Base-by-base conservation (phyloP, 345 rosid species). In the Eucalyptus melliodora region DNA sequence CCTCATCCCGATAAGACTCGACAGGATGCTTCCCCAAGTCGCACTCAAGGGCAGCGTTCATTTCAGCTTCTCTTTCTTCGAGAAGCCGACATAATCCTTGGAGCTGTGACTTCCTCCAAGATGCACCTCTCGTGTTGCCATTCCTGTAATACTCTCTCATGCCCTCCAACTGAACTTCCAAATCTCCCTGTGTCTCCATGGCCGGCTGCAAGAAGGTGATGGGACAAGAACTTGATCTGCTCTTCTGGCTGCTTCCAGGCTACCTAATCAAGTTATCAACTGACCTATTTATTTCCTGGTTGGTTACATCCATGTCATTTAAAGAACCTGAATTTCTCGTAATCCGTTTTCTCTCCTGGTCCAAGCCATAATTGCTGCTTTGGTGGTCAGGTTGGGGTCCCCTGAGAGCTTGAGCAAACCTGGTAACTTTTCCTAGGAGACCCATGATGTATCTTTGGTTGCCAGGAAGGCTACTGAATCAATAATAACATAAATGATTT, bases 1-100 rank as follows among this genome's bases (percentile, higher is more conserved):
- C 97, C 95, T 95, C 97, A 87, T 95, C 97, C 91, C 95, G 91
- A 34, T 91, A 94, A 15, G 95, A 94, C 87, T 96, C 97, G n/a
- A 88, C 94, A 30, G 90, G 93, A 88, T 94, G 95, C 88, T 96
- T 96, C 34, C 98, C 97, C 44, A 96, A 86, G 90, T 96, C 98
- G 13, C 91, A 77, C 45, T 45, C 89, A 5, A 96, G 91, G 42
- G 96, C 95, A 87, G 62, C 55, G 45, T 88, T 92, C 60, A 96
- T 93, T 2, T 92, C 93, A 4, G 10, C 62, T 91, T 93, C 93
- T 53, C 90, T 90, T 40, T 95, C 95, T 45, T 88, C 49, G 1
- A 96, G 50, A 87, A 96, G 92, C 45, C 24, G 19, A 30, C 88
- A 93, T 90, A 96, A 88, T 19, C 93, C 94, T 87, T 81, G 86